Evolutionary conservation across 1,139 yeast species (phyloP), one percentile per base, ranked within the genome.

Genomic region (Saccharomyces hybrid): DNA sequence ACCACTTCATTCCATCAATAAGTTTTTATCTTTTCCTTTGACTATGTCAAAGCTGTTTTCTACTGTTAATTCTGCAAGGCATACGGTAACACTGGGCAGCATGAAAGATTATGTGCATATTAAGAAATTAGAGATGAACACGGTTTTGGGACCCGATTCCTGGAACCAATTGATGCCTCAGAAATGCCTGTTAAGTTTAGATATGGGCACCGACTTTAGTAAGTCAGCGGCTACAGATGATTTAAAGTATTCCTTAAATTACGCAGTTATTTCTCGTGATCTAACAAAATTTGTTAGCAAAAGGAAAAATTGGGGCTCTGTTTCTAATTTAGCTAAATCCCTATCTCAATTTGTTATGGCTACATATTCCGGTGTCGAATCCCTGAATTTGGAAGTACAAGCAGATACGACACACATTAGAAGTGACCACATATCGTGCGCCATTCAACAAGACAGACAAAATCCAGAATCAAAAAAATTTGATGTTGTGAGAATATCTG

Each of bases 221-320:
- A 75, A 78, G 56, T 91, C 96, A 6, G 83, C 93, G 9, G 73
- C 74, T 13, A 81, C 85, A 0, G 98, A 91, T 69, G 90, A 89
- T 67, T 75, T 91, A 62, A 80, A 82, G 57, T 83, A 86, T 66
- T 86, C 96, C 4, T 78, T 91, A 60, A 91, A 90, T 70, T 91
- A 91, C 70, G 97, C 96, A 1, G 91, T 84, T 11, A 79, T 91
- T 13, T 82, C 91, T 2, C 75, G 89, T 52, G 81, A 82, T 51
- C 62, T 53, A 26, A 58, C 55, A 46, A 61, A 52, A 55, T 61
- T 57, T 46, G 60, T 64, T 6, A 50, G 57, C 2, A 41, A 54
- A 1, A 54, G 52, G 41, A 52, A 49, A 11, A 69, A 70, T 52
- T 86, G 76, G 75, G 76, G 72, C 64, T 78, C 80, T 1, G 66